phyloP scores from a whole-genome alignment of 768 basidiomycete species.

The Pleurotus tuber-regium region DNA sequence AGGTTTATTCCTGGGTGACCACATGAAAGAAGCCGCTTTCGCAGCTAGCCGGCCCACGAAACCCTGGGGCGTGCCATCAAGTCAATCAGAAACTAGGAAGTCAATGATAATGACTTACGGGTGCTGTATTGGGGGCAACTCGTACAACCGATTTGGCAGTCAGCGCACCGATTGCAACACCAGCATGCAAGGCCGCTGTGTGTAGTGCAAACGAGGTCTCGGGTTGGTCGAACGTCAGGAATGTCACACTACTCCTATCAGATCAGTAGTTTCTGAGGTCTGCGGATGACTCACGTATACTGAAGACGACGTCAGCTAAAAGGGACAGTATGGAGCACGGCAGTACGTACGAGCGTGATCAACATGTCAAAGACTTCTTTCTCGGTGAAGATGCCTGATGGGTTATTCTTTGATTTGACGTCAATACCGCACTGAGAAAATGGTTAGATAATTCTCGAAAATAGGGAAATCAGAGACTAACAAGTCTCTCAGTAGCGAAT shows the following conservation, averaged over 20 bases:
- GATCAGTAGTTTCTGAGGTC: neutral
- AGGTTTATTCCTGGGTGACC: slow-evolving; percentile 29
- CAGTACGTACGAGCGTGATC: slow-evolving; percentile 25
- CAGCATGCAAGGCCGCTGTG: slow-evolving; percentile 25
- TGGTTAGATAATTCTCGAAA: too few species aligned
- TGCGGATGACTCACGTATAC: slow-evolving; percentile 13
- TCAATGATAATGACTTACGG: slow-evolving; percentile 18
- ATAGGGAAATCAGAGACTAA: too few species aligned
- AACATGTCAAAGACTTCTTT: slow-evolving; percentile 48
- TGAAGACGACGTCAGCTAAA: neutral
- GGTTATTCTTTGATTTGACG: slow-evolving; percentile 44
- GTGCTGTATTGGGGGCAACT: slow-evolving; percentile 21
- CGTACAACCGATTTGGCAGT: slow-evolving; percentile 29
- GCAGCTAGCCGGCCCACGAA: neutral
- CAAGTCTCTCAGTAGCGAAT: slow-evolving; percentile 38
- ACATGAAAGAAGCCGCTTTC: slow-evolving; percentile 14
- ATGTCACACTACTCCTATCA: slow-evolving; percentile 17
- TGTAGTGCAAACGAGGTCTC: slow-evolving; percentile 32
- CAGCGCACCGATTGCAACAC: slow-evolving; percentile 26
- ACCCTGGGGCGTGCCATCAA: neutral
- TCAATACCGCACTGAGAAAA: slow-evolving; percentile 37
- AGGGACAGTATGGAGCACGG: neutral
- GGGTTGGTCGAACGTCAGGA: slow-evolving; percentile 27
- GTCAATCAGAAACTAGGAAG: neutral
- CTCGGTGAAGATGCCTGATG: slow-evolving; percentile 41